Evolutionary conservation across 2,329 filamentous ascomycete genomes (phyloP), one percentile per base, ranked within the genome.

Genomic region (Cylindrodendrum hubeiense): DNA sequence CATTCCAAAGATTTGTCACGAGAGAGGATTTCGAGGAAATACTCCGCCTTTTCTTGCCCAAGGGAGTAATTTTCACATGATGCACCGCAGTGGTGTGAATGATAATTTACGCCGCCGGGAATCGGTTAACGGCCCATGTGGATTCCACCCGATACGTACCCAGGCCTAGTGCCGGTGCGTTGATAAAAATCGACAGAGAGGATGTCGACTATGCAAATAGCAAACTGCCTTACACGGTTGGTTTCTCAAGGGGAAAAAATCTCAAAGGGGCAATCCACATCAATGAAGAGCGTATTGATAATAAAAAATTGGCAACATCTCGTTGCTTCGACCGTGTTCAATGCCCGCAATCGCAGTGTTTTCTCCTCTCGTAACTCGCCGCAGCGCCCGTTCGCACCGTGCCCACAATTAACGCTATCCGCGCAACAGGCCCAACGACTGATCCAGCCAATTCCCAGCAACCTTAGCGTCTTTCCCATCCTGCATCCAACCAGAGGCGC

Each of bases 401-500:
- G 52, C 55, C 65, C 61, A 60, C 58, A 67, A 60, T 51, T 56
- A 62, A 10, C 39, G 62, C 49, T 34, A 61, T 68, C 58, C 58
- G 33, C 53, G 22, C 61, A 37, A 47, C 41, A 60, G 41, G 26
- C 54, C 37, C 47, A n/a, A 22, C 47, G 26, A 50, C 10, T 4
- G 28, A 33, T 39, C 55, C 52, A 33, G 34, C 55, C 52, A 51
- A 52, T 30, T 68, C 55, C 59, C 60, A 68, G 67, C 39, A 43
- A 62, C 46, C 46, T 67, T 75, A 75, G 73, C 70, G 74, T 73
- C 63, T 47, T n/a, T 13, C 26, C 46, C n/a, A 19, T n/a, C n/a
- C 53, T 33, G 59, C 56, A 62, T 67, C 75, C 75, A 77, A 76
- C 75, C 73, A 72, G 53, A 73, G 24, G 24, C 69, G 56, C 58